Evolutionary conservation across 208 protist species (phyloP).

Genomic region (Dictyostelium gargantuum): DNA sequence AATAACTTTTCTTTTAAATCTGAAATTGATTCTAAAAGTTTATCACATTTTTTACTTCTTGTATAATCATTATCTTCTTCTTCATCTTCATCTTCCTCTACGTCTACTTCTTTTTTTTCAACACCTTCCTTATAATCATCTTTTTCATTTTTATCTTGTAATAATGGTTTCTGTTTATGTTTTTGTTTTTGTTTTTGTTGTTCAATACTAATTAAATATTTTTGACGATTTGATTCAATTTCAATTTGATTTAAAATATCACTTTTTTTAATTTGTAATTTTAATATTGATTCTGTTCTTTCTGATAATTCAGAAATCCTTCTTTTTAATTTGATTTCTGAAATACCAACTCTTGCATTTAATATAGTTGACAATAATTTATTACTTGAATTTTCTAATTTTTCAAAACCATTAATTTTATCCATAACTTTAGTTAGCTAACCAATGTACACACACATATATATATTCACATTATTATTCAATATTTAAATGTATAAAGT

Average conservation of each 20-base stretch:
- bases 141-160: not conserved
- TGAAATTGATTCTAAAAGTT: not conserved
- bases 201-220: not conserved
- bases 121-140: not conserved
- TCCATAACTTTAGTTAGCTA: too few species aligned
- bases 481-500: too few species aligned
- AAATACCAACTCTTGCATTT: not conserved
- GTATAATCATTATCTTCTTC: too few species aligned
- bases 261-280: not conserved
- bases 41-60: too few species aligned
- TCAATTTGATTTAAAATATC: not conserved
- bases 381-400: too few species aligned
- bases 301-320: not conserved
- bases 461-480: too few species aligned
- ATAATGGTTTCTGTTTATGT: too few species aligned
- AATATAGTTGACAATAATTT: not conserved
- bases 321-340: not conserved
- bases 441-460: too few species aligned
- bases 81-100: not conserved
- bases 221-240: not conserved
- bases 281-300: not conserved
- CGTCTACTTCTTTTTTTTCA: not conserved
- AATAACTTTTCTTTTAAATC: not conserved
- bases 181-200: not conserved
- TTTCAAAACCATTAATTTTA: too few species aligned